These are phyloP conservation scores for Nephromyces sp. DNA, from an alignment of 169 alveolate species.

Conservation along the genomic window DNA sequence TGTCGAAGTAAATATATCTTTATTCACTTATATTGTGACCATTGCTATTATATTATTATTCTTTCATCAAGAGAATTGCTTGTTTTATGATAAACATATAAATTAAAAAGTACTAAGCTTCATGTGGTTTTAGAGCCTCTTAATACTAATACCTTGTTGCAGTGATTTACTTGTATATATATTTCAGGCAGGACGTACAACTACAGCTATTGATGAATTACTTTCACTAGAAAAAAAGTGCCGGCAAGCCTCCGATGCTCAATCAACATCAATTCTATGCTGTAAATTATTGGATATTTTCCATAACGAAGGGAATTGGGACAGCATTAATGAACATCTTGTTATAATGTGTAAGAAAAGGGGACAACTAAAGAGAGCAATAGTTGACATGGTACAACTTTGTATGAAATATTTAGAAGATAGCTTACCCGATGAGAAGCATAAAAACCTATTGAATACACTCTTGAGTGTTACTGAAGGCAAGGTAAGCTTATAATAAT, in stretches of 20 bases:
- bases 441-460: conserved; percentile 8
- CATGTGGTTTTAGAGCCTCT: too few species aligned
- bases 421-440: not conserved
- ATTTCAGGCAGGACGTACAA: conserved; percentile 22
- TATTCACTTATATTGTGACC: too few species aligned
- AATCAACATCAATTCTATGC: conserved; percentile 14
- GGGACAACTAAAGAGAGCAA: conserved; percentile 46
- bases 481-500: conserved; percentile 7
- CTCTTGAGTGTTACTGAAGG: conserved; percentile 18
- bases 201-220: conserved; percentile 13
- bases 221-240: conserved; percentile 32
- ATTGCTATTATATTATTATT: too few species aligned
- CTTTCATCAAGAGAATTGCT: not conserved
- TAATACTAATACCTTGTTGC: too few species aligned
- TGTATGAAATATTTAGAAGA: conserved; percentile 14
- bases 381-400: conserved; percentile 16
- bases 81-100: not conserved
- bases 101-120: too few species aligned
- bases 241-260: conserved; percentile 36
- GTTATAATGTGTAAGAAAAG: conserved; percentile 32
- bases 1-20: not conserved
- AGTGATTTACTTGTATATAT: too few species aligned
- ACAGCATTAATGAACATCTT: not conserved
- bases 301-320: conserved; percentile 14
- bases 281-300: conserved; percentile 3